These are phyloP conservation scores for Takakia lepidozioides DNA, from an alignment of 225 moss, liverwort and hornwort genomes.

Conservation along the genomic window DNA sequence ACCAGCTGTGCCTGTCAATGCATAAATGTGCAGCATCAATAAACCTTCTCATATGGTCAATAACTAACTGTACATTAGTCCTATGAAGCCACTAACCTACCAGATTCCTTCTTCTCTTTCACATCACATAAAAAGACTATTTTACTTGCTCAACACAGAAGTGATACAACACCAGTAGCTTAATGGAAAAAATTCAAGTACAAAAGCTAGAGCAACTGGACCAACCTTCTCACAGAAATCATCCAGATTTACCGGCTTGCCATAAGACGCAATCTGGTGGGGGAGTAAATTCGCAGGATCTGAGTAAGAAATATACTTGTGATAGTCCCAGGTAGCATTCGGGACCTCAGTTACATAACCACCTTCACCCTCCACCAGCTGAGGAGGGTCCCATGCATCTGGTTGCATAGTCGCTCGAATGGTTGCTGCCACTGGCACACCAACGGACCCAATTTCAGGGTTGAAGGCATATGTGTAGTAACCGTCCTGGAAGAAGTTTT, in stretches of 20 bases:
- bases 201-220: neutral
- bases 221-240: slow-evolving; percentile 71
- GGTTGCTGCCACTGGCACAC: slow-evolving; percentile 80
- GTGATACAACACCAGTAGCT: neutral
- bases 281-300: slow-evolving; percentile 42
- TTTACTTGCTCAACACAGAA: too few relatives aligned
- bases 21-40: too few relatives aligned
- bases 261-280: slow-evolving; percentile 66
- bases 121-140: too few relatives aligned
- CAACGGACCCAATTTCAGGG: slow-evolving; percentile 91
- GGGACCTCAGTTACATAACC: too few relatives aligned
- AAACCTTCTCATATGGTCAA: too few relatives aligned
- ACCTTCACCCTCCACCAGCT: slow-evolving; percentile 34
- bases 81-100: too few relatives aligned
- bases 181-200: slow-evolving; percentile 3
- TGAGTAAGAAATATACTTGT: slow-evolving; percentile 83
- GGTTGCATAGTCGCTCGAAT: slow-evolving; percentile 84
- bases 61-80: too few relatives aligned
- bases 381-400: slow-evolving; percentile 84
- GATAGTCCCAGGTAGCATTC: slow-evolving; percentile 79
- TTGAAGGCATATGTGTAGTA: slow-evolving; percentile 78
- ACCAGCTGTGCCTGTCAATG: slow-evolving; percentile 78
- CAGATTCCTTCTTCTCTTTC: too few relatives aligned
- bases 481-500: slow-evolving; percentile 56
- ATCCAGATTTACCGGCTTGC: slow-evolving; percentile 45